Base-by-base conservation (phyloP, 1,284 basidiomycete species). In the Irpex sp. region DNA sequence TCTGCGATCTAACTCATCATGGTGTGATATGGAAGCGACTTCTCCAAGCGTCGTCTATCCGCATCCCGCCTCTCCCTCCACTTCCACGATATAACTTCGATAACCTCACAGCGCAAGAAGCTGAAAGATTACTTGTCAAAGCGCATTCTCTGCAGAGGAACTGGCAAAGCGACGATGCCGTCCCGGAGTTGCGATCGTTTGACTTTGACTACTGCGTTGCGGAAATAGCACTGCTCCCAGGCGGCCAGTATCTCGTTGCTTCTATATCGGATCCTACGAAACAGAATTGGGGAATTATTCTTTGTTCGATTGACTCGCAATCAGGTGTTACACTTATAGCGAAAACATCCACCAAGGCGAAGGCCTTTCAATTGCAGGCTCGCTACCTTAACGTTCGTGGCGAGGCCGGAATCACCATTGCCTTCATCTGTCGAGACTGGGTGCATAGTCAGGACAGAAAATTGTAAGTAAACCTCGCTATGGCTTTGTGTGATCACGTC, bases 11-110 rank as follows among this genome's bases (percentile, higher is more conserved):
- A 60, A 88, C 88, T 0, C 87, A 88, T 63, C 82, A 89, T 63
- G 81, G 88, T 15, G 74, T 82, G 58, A 81, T 91, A 47, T 92
- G 90, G 90, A 88, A 87, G 70, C 81, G 82, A 21, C 82, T 88
- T 64, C 74, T 91, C 58, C 73, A 46, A 72, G 75, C 11, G 76
- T 55, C 88, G 63, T 77, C 77, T 43, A 77, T 87, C 19, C 84
- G 83, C 8, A 73, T 88, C n/a, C 84, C 88, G 5, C 85, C 86
- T 2, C 73, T 88, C 2, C 87, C 88, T 1, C 88, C 87, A 0
- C 85, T 84, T 0, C 76, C 79, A 58, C 79, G 80, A 11, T 83
- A 85, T 65, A 74, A 74, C 33, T 68, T 78, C 15, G 68, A 71
- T 5, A 70, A 74, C 57, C 70, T 81, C 35, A 82, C 80, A 4